These are phyloP conservation scores for Fistulifera pelliculosa DNA, from an alignment of 108 stramenopile genomes.

Conservation along the genomic window DNA sequence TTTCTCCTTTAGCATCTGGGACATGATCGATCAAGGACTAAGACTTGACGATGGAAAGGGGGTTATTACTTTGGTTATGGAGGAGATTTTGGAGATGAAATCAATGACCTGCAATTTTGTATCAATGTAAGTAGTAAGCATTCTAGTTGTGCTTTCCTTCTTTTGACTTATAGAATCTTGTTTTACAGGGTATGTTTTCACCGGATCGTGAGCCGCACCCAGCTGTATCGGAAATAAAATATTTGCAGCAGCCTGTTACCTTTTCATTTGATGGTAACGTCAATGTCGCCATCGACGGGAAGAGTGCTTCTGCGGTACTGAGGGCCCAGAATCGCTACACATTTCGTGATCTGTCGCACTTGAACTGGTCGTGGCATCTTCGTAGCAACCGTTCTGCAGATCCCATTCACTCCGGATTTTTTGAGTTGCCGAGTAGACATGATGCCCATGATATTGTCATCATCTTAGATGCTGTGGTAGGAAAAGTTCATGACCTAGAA, in stretches of 20 bases:
- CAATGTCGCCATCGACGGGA: background rate
- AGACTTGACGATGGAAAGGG: slow-evolving; percentile 15
- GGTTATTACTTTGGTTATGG: slow-evolving; percentile 74
- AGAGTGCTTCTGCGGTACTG: background rate
- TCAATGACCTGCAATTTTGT: slow-evolving; percentile 83
- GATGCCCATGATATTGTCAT: background rate
- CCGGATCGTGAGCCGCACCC: slow-evolving; percentile 90
- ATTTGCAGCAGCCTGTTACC: slow-evolving; percentile 74
- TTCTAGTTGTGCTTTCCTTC: background rate
- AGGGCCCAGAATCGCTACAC: slow-evolving; percentile 29
- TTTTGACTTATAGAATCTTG: background rate
- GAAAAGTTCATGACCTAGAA: slow-evolving; percentile 1
- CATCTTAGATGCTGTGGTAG: slow-evolving; percentile 2
- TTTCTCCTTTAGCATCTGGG: too few species aligned
- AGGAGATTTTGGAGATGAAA: slow-evolving; percentile 84
- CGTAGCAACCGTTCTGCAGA: slow-evolving; percentile 8
- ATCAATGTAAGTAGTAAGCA: slow-evolving; percentile 54
- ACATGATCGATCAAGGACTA: slow-evolving; percentile 90
- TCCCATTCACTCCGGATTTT: slow-evolving; percentile 13
- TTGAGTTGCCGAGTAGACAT: slow-evolving; percentile 1
- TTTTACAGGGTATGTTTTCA: slow-evolving; percentile 62
- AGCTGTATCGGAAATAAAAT: slow-evolving; percentile 78
- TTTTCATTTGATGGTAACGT: background rate
- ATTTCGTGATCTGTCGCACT: slow-evolving; percentile 34
- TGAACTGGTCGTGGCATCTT: slow-evolving; percentile 33